Conservation (phyloP, 139 green algal species). For the Chlamydomonas applanata region DNA sequence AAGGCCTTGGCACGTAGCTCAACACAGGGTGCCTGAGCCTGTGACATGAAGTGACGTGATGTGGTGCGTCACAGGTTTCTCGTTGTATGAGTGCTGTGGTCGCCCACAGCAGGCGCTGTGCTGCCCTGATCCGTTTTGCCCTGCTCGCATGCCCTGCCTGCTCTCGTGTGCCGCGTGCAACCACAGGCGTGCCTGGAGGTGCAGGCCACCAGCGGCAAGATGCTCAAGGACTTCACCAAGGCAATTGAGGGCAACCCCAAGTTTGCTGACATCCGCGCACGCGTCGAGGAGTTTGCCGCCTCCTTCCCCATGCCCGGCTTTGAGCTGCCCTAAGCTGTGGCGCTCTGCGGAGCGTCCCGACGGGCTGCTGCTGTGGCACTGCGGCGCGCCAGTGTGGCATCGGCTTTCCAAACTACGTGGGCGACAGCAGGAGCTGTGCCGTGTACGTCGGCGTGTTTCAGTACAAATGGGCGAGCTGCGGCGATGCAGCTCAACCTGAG, state of each 20-base stretch:
- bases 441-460: too few relatives aligned
- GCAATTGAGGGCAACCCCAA: conserved; percentile 32
- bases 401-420: too few relatives aligned
- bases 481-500: too few relatives aligned
- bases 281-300: conserved; percentile 46
- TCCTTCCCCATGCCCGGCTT: conserved; percentile 63
- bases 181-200: conserved; percentile 71
- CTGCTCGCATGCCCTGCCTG: conserved; percentile 11
- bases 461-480: too few relatives aligned
- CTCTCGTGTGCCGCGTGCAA: neutral
- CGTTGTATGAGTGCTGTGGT: too few relatives aligned
- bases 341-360: too few relatives aligned
- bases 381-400: too few relatives aligned
- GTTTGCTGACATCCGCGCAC: conserved; percentile 39
- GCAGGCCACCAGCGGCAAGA: conserved; percentile 77
- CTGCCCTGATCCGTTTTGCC: conserved; percentile 5
- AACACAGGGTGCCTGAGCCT: neutral
- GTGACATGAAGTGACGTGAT: neutral
- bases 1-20: too few relatives aligned
- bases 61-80: too few relatives aligned
- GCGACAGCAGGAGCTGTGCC: too few relatives aligned
- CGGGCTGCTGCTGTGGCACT: neutral
- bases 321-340: conserved; percentile 1
- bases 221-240: conserved; percentile 82
- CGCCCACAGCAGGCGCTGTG: too few relatives aligned